Evolutionary conservation across 148 eudicot species (phyloP).

Genomic region (Rhododendron molle): DNA sequence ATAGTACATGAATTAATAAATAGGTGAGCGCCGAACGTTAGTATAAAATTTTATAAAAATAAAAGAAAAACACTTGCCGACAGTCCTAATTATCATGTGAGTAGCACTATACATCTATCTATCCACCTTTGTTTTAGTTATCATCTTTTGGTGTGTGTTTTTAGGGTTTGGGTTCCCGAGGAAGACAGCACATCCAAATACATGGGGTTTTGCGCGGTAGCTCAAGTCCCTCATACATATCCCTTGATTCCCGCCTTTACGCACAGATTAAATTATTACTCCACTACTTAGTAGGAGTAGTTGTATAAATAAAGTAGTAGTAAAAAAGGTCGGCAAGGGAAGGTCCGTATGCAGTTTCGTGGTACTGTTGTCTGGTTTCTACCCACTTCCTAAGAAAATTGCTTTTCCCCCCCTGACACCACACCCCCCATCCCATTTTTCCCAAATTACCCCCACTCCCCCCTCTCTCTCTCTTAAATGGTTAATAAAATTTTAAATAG

Average conservation of each 20-base stretch:
- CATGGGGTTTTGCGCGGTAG: background rate
- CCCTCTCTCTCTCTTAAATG: no score
- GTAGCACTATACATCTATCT: background rate
- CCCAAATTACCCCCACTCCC: no score
- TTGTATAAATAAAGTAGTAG: background rate
- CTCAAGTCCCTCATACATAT: background rate
- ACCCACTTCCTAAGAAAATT: background rate
- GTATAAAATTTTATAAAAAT: background rate
- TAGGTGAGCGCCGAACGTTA: background rate
- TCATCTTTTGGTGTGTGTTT: no score
- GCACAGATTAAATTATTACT: background rate
- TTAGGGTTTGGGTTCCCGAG: background rate
- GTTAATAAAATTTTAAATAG: no score
- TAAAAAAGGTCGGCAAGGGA: background rate
- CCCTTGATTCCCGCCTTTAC: background rate
- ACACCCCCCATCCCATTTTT: no score
- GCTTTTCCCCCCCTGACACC: no score
- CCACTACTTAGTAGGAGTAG: background rate
- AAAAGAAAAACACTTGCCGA: background rate
- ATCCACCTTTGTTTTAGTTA: no score
- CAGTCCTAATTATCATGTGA: background rate
- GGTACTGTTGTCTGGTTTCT: background rate
- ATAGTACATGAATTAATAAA: background rate
- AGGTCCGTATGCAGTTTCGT: background rate
- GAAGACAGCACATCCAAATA: background rate